Evolutionary conservation across 2,329 filamentous ascomycete genomes (phyloP), one percentile per base, ranked within the genome.

Genomic region (Simplicillium sp.): DNA sequence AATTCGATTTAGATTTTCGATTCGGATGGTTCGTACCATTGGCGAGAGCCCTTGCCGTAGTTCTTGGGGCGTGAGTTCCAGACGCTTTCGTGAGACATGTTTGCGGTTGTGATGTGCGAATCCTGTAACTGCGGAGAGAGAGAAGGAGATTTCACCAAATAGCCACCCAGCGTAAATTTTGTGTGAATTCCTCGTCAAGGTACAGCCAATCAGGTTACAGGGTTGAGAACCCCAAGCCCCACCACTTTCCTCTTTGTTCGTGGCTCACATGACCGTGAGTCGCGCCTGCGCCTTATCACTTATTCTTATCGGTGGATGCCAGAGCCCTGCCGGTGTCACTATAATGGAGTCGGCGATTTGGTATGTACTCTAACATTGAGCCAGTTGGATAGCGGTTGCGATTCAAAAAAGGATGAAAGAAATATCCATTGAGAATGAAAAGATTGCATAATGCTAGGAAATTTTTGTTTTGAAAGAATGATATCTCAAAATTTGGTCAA

Each of bases 31-130:
- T 57, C 85, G 67, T 88, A 96, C 89, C 89, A 96, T 67, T 73
- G 70, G 71, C 89, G 85, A 70, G 86, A 76, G 74, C 90, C 90
- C 82, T 96, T 96, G 78, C 90, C 90, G 80, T 94, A 95, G 69
- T 71, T 87, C 72, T 89, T 85, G 65, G 92, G 92, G 70, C 92
- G 89, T 65, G 88, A 95, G 83, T 94, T 95, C 89, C 90, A 98
- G 75, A 97, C 88, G 66, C 84, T 88, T 78, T 97, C 90, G 88
- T 77, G 75, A 73, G 71, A 76, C 75, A 76, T 78, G 57, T 60
- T 76, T 64, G 61, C 64, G 62, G 58, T 53, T 62, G 52, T 44
- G 44, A 49, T 47, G 47, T 33, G 48, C 50, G 49, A 49, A 45
- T 42, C 45, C 32, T 43, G 51, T 47, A 38, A 44, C 49, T 51